Percentiles rank a stretch among this genome's conserved stretches.
Evolutionary conservation across 495 filamentous ascomycete genomes (phyloP).

Genomic region (Aspergillus taichungensis): DNA sequence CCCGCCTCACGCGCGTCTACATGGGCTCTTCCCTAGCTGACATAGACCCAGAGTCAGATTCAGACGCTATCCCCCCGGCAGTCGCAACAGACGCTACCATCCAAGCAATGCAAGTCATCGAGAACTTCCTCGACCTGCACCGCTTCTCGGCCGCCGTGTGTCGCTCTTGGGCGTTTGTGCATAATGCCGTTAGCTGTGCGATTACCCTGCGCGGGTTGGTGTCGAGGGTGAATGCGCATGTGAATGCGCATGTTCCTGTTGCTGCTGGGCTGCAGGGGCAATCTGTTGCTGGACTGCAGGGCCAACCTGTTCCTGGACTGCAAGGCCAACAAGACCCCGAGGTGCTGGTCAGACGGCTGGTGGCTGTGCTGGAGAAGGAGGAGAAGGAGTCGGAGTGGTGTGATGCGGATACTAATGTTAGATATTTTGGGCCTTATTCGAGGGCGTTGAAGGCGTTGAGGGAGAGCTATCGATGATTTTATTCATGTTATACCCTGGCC

Average conservation of each 20-base stretch:
- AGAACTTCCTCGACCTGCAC: constrained; percentile 15
- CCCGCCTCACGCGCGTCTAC: constrained; percentile 8
- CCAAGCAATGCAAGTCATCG: constrained; percentile 6
- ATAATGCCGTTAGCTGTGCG: constrained; percentile 18
- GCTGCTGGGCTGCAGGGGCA: no score
- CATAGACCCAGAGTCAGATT: not conserved
- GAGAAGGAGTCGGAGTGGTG: constrained; percentile 14
- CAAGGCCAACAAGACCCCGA: not conserved
- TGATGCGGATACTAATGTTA: constrained; percentile 16
- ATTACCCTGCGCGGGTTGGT: constrained; percentile 10
- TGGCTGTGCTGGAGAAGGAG: constrained; percentile 11
- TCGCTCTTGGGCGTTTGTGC: constrained; percentile 17
- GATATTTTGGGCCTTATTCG: constrained; percentile 20
- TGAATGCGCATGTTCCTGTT: no score
- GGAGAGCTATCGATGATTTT: constrained; percentile 1
- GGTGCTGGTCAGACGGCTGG: constrained; percentile 4
- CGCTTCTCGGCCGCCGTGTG: constrained; percentile 11
- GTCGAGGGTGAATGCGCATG: not conserved
- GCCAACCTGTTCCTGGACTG: no score
- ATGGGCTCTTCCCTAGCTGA: not conserved
- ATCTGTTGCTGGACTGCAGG: no score
- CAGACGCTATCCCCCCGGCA: not conserved
- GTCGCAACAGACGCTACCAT: not conserved
- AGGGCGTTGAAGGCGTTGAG: constrained; percentile 13
- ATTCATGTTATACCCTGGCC: no score